These are phyloP conservation scores for Crotalaria pallida DNA, from an alignment of 306 rosid species.

Conservation along the genomic window DNA sequence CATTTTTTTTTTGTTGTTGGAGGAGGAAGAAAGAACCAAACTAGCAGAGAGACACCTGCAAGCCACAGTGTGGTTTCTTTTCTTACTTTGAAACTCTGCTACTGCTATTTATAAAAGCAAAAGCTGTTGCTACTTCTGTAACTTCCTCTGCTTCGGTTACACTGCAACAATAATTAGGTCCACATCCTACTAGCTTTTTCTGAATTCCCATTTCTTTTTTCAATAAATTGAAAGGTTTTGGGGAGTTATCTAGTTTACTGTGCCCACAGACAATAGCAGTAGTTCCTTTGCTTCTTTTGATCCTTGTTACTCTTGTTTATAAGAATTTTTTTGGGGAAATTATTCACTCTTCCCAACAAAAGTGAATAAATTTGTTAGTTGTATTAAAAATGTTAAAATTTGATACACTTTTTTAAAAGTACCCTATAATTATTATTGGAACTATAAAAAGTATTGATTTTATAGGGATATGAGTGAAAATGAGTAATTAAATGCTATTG, in stretches of 20 bases:
- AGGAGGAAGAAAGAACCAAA: conserved; percentile 18
- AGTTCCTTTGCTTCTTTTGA: too few relatives aligned
- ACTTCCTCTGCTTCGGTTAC: conserved; percentile 30
- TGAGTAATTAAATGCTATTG: too few relatives aligned
- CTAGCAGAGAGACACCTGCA: not conserved
- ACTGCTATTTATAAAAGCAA: conserved; percentile 55
- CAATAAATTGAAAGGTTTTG: not conserved
- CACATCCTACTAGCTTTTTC: conserved; percentile 19
- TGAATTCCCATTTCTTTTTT: not conserved
- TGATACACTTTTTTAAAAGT: too few relatives aligned
- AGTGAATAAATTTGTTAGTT: too few relatives aligned
- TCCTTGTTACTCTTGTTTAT: too few relatives aligned
- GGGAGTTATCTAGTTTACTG: not conserved
- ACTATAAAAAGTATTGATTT: too few relatives aligned
- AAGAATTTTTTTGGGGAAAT: too few relatives aligned
- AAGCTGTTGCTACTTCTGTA: conserved; percentile 37
- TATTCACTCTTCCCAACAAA: too few relatives aligned
- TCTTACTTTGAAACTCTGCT: not conserved
- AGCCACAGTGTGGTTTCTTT: conserved; percentile 2
- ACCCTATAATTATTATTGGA: too few relatives aligned
- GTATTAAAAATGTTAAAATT: too few relatives aligned
- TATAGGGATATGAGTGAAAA: too few relatives aligned
- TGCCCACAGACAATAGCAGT: too few relatives aligned
- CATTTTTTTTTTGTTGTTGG: conserved; percentile 35
- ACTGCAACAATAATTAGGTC: conserved; percentile 28